Evolutionary conservation across 2,329 filamentous ascomycete species (phyloP), one percentile per base, ranked within the genome.

Genomic region (Septoria linicola): DNA sequence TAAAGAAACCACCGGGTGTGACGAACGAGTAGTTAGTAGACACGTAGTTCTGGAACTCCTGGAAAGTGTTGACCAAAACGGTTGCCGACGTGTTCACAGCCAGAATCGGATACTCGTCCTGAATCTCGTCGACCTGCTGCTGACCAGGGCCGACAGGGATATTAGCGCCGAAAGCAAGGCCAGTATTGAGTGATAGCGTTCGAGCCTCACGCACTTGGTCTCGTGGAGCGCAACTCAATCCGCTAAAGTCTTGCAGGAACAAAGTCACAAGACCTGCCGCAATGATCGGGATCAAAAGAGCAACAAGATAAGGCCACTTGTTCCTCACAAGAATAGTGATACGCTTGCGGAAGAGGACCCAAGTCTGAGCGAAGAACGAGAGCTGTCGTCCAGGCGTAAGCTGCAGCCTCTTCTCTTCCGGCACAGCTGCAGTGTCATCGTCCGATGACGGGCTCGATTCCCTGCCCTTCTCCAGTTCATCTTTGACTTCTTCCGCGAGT

Each of bases 181-280:
- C 47, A 6, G 40, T 25, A 25, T 61, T 56, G 2, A 69, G 47
- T 2, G 62, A 61, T 11, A 57, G 37, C 3, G 58, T 40, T 7
- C 54, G 53, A 7, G 54, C 41, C 4, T 52, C 47, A 0, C 54
- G 54, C 0, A 65, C 61, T 27, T 66, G 65, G 19, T 64, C 67
- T 11, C 65, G 66, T 8, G 73, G 74, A 63, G 54, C 78, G 30
- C 73, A 74, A 0, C 76, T 76, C 0, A 78, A 73, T 1, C 75
- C 74, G 3, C 68, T 60, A 59, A 83, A 83, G 40, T 73, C 70
- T 36, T 79, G 77, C 6, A 96, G 73, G 62, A 92, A 91, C 2
- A 95, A 75, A 3, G 85, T 88, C 0, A 90, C 88, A 13, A 96
- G 72, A 0, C 85, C 89, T 14, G 89, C 87, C 1, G 89, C 87